Base-by-base conservation (phyloP, 352 stramenopile species). In the Pythium insidiosum region DNA sequence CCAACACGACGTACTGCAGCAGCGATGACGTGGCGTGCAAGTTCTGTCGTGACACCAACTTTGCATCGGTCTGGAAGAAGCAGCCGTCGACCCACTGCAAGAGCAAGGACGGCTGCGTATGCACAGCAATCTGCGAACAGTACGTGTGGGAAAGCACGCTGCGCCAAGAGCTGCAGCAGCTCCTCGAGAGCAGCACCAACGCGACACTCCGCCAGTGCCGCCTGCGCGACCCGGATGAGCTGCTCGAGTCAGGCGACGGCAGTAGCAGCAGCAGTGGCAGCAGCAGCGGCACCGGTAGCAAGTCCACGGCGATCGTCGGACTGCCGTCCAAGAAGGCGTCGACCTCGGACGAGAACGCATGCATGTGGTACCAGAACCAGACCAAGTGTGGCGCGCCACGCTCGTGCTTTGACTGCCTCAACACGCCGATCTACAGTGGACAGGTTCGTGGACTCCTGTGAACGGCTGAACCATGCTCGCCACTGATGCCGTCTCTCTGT, bases 291-390 rank as follows among this genome's bases (percentile, higher is more conserved):
- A n/a, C n/a, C n/a, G 28, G 9, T 9, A 15, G 28, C 28, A 33
- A 33, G 9, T 13, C 28, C 9, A 33, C 28, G 28, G 28, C 15
- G 28, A 57, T 57, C 50, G 43, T 62, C 7, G 54, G 54, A 0
- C 16, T 62, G 21, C 6, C 35, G 12, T 0, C 2, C 1, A 33
- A 18, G 18, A 84, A 75, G 53, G 53, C 58, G 42, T 38, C 57
- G 28, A 66, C 70, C 42, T 50, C 68, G 5, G 43, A 46, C 16
- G 59, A 66, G 5, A 51, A 81, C 38, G 53, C 57, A 35, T 84
- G 72, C 48, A 70, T 64, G 56, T 84, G 72, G 72, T 76, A 77
- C 43, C 65, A 77, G 53, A 85, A 73, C 38, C 70, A 73, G 43
- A 79, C 68, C 5, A 60, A 54, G 38, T 83, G 59, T 38, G 47